Evolutionary conservation across 805 yeast species (phyloP), one percentile per base, ranked within the genome.

Genomic region (Nakazawaea ambrosiae): DNA sequence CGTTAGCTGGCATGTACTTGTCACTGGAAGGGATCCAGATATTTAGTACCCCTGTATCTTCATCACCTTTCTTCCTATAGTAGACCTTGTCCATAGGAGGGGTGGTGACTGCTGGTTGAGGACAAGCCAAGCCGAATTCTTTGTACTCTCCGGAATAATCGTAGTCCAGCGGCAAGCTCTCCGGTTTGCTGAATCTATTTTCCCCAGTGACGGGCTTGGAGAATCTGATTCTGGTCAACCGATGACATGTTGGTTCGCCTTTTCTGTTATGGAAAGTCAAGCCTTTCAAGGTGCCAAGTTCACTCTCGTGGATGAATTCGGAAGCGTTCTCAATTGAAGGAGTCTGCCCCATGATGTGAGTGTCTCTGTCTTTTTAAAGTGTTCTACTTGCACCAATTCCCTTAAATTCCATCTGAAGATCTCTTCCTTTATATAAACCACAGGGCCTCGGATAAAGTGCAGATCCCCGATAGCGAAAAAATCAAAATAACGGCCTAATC

Each of bases 81-180:
- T 32, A 34, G 4, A 40, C 31, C 17, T 28, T 27, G 20, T 33
- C 30, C 28, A 40, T 25, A 10, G 49, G 43, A 2, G 61, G 60
- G 29, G 55, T 50, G 9, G 51, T 50, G 2, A 50, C 54, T n/a
- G 51, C 42, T 11, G 65, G 61, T 40, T 65, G 71, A 7, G 68
- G 66, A 40, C 66, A 58, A 31, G 54, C 48, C 14, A 55, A 42
- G 4, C 63, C 59, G 32, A 58, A 49, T 17, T 53, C 49, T 11
- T 53, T 53, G 42, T 65, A 65, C 32, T 60, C 60, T 1, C 68
- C 69, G 3, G 64, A 47, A 42, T 63, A 65, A 41, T 63, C 63
- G 36, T 46, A 57, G 34, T 54, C 54, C 1, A 48, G 46, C 2
- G 68, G 60, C 7, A 65, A 31, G 4, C 17, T n/a, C 19, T 9